Evolutionary conservation across 495 filamentous ascomycete genomes (phyloP).

Genomic region (Aspergillus sparsus): DNA sequence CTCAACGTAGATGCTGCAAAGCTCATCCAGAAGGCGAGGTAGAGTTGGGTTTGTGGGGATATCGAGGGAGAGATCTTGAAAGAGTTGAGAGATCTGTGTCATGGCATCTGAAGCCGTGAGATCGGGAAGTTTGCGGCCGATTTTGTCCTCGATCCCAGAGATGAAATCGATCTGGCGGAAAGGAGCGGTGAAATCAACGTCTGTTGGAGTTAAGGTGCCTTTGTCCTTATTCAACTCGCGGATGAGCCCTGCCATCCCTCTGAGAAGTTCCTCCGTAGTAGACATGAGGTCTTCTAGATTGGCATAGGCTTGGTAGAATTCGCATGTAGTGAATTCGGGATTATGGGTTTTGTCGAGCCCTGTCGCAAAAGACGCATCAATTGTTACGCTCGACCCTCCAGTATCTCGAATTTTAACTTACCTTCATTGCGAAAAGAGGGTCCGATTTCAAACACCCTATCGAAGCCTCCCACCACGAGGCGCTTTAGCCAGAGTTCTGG

Average conservation of each 20-base stretch:
- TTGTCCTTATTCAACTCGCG: slow-evolving; percentile 45
- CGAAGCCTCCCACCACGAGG: slow-evolving; percentile 86
- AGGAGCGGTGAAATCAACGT: slow-evolving; percentile 59
- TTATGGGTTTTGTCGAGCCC: slow-evolving; percentile 89
- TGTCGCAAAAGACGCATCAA: slow-evolving; percentile 22
- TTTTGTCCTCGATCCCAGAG: slow-evolving; percentile 66
- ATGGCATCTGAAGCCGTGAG: slow-evolving; percentile 58
- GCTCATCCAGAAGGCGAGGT: slow-evolving; percentile 79
- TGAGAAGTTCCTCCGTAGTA: slow-evolving; percentile 69
- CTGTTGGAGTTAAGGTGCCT: slow-evolving; percentile 51
- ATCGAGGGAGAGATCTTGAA: slow-evolving; percentile 54
- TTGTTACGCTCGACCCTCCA: slow-evolving; percentile 2
- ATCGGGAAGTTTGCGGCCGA: slow-evolving; percentile 67
- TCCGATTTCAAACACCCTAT: slow-evolving; percentile 89
- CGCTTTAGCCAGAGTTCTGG: slow-evolving; percentile 96
- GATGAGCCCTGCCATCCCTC: slow-evolving; percentile 56
- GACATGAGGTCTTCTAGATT: slow-evolving; percentile 73
- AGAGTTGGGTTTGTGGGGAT: slow-evolving; percentile 61
- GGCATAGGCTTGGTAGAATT: slow-evolving; percentile 90
- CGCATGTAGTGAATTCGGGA: slow-evolving; percentile 94
- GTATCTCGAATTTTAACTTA: slow-evolving; percentile 19
- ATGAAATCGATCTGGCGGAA: slow-evolving; percentile 79
- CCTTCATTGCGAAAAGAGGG: slow-evolving; percentile 94
- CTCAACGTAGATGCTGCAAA: slow-evolving; percentile 77
- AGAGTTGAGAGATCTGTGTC: slow-evolving; percentile 55